A percentile compares a stretch with the other conserved stretches of the same genome.
Evolutionary conservation across 805 yeast genomes (phyloP).

Genomic region (Clavispora fructus): DNA sequence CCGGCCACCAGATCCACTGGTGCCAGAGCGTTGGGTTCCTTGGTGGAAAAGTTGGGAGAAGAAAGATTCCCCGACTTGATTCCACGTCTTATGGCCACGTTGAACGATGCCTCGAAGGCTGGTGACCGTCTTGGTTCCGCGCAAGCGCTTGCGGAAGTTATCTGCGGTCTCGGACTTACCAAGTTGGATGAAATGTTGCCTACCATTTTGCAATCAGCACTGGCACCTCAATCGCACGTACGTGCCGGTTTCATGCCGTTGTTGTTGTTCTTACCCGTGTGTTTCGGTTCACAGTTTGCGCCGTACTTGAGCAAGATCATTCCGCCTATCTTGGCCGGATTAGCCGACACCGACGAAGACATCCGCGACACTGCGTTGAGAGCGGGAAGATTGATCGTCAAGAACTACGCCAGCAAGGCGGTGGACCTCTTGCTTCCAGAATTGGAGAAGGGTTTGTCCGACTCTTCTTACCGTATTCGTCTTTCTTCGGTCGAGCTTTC

Average conservation of each 20-base stretch:
- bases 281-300: slow-evolving; percentile 87
- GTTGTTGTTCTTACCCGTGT: slow-evolving; percentile 83
- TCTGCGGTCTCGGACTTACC: slow-evolving; percentile 82
- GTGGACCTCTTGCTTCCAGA: slow-evolving; percentile 92
- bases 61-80: slow-evolving; percentile 90
- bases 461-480: slow-evolving; percentile 78
- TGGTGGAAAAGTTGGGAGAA: slow-evolving; percentile 95
- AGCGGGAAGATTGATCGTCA: slow-evolving; percentile 88
- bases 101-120: slow-evolving; percentile 69
- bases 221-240: slow-evolving; percentile 59
- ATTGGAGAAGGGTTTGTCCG: slow-evolving; percentile 83
- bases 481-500: slow-evolving; percentile 90
- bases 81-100: slow-evolving; percentile 68
- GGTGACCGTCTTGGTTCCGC: slow-evolving; percentile 97
- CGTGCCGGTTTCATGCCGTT: slow-evolving; percentile 93
- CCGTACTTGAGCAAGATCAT: slow-evolving; percentile 82
- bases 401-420: slow-evolving; percentile 87
- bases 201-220: slow-evolving; percentile 64
- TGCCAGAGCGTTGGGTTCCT: slow-evolving; percentile 91
- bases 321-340: slow-evolving; percentile 86
- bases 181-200: slow-evolving; percentile 91
- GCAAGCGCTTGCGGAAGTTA: slow-evolving; percentile 91
- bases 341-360: slow-evolving; percentile 84
- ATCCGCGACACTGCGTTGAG: slow-evolving; percentile 85
- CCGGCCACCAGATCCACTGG: slow-evolving; percentile 97